Base-by-base conservation (phyloP, 2,329 filamentous ascomycete genomes). In the Calonectria pseudoturangicola region DNA sequence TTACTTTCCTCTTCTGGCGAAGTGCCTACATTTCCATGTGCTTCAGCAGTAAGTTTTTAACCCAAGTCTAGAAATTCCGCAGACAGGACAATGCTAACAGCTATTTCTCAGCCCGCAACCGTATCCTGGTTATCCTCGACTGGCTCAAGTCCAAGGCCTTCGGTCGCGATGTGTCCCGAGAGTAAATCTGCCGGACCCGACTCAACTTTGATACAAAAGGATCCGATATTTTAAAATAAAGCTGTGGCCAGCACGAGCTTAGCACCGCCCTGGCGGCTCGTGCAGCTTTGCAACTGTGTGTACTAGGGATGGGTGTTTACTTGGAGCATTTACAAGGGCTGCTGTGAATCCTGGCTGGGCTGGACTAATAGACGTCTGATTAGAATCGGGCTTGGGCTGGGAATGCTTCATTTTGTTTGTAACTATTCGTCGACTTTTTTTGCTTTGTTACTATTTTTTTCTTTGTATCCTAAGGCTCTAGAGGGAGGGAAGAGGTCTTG, bases 1-100 rank as follows among this genome's bases (percentile, higher is more conserved):
- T 98, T 86, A 99, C 97, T 70, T 99, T 98, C 88, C 91, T 98
- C 79, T 99, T 99, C 92, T 99, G 97, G 97, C 92, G 96, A 84
- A 97, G 94, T 83, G 97, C 96, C 68, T 99, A 99, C 86, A 89
- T 99, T 85, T 98, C 95, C 90, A 99, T 99, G 97, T 98, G 96
- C 92, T 99, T 99, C 86, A 98, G 96, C 92, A 96, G 95, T 97
- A 91, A 92, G 95, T 94, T 78, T 68, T 27, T 73, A 41, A 25
- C 41, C 58, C 6, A 8, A 30, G 7, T 21, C 21, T 16, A 28
- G 13, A 50, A 10, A 36, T 28, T 54, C 4, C 18, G 5, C 15
- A 28, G 9, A 28, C 13, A 9, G 51, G 8, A 7, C n/a, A 25
- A 75, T 77, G 45, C 65, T 79, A 76, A 76, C 68, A 33, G 28